A percentile compares a stretch with the other conserved stretches of the same genome.
phyloP scores from a whole-genome alignment of 2,329 filamentous ascomycete genomes.

The Stagonosporopsis vannaccii region DNA sequence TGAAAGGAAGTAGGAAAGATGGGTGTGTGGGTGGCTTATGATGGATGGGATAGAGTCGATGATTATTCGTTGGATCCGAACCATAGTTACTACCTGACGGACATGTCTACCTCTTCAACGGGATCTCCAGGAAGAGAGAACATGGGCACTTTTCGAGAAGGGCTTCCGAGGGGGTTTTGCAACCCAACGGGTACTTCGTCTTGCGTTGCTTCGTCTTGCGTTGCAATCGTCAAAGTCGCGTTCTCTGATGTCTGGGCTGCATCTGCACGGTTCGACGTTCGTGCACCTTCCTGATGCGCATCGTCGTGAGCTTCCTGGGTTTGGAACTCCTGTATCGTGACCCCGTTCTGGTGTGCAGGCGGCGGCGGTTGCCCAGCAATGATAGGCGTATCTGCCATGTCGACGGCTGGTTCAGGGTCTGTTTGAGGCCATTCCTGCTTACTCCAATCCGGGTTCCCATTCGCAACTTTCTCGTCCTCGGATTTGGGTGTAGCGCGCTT shows the following conservation, averaged over 20 bases:
- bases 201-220: not conserved
- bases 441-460: not conserved
- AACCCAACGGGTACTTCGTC: slow-evolving; percentile 19
- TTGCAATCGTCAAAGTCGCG: not conserved
- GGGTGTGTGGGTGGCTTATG: not conserved
- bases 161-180: slow-evolving; percentile 32
- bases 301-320: slow-evolving; percentile 35
- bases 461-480: slow-evolving; percentile 23
- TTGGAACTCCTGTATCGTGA: slow-evolving; percentile 19
- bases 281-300: slow-evolving; percentile 30
- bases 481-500: slow-evolving; percentile 54
- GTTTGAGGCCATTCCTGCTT: not conserved
- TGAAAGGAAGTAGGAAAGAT: not conserved
- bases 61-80: not conserved
- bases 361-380: not conserved
- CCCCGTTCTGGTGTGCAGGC: slow-evolving; percentile 8
- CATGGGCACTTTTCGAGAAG: slow-evolving; percentile 51
- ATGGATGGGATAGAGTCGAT: not conserved
- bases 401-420: not conserved
- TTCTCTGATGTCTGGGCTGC: slow-evolving; percentile 2
- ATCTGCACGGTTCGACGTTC: slow-evolving; percentile 22
- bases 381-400: not conserved
- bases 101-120: slow-evolving; percentile 49
- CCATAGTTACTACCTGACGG: slow-evolving; percentile 23
- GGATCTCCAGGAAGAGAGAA: slow-evolving; percentile 53